These are phyloP conservation scores for Colletotrichum sp. DNA, from an alignment of 2,329 filamentous ascomycete genomes.

Conservation along the genomic window DNA sequence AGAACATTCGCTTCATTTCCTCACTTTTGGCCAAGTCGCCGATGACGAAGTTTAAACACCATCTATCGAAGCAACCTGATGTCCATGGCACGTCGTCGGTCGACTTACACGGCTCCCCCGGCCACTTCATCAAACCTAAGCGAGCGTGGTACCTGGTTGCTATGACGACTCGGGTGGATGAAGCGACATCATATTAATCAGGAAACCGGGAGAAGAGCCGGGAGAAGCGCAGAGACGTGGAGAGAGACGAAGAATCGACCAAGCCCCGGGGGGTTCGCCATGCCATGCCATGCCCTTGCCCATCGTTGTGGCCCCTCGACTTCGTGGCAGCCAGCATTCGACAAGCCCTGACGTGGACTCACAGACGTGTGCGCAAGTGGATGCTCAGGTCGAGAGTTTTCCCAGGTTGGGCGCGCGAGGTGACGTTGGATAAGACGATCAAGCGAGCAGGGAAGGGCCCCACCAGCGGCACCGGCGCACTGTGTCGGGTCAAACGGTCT, in stretches of 20 bases:
- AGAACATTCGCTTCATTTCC: neutral
- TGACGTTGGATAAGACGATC: conserved; percentile 4
- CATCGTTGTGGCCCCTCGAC: neutral
- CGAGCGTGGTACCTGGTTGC: neutral
- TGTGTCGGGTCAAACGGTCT: conserved; percentile 10
- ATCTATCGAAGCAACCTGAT: neutral
- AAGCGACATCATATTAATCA: neutral
- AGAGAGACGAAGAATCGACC: neutral
- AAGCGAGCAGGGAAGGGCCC: neutral
- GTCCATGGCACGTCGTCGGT: neutral
- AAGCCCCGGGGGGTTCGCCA: neutral
- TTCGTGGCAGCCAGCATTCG: neutral
- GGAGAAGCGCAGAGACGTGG: neutral
- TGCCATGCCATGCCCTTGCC: neutral
- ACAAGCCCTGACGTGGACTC: neutral
- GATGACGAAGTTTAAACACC: neutral
- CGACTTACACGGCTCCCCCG: neutral
- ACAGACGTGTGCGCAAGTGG: neutral
- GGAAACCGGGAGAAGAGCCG: neutral
- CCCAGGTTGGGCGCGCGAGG: neutral
- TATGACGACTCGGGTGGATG: conserved; percentile 4
- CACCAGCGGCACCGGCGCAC: neutral
- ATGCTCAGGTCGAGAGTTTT: neutral
- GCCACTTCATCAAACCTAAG: neutral
- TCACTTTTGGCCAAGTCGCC: neutral